phyloP scores from a whole-genome alignment of 352 stramenopile species.

The Phytophthora cryptogea region DNA sequence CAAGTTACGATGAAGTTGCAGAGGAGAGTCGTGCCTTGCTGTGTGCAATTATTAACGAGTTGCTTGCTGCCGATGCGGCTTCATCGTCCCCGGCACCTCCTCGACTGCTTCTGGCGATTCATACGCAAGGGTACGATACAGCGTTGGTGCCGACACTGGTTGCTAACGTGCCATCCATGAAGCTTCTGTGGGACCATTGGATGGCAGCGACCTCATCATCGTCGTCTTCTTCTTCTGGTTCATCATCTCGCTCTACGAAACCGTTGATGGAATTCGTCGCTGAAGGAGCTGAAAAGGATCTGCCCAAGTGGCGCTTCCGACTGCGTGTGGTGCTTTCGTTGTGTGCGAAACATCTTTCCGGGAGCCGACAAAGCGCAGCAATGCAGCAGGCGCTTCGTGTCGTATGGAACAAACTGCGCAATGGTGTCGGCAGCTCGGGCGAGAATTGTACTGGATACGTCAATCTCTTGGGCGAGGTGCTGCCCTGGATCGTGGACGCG shows the following conservation, averaged over 20 bases:
- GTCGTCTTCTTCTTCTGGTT: conserved; percentile 12
- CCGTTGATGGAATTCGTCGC: conserved; percentile 58
- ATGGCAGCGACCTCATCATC: conserved; percentile 36
- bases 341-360: conserved; percentile 46
- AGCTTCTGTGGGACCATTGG: conserved; percentile 60
- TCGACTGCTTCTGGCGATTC: conserved; percentile 45
- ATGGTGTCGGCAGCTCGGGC: conserved; percentile 35
- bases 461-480: conserved; percentile 46
- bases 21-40: conserved; percentile 31
- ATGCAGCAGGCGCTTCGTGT: conserved; percentile 61
- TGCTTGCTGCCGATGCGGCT: conserved; percentile 38
- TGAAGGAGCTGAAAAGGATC: conserved; percentile 51
- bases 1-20: conserved; percentile 16
- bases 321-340: conserved; percentile 57
- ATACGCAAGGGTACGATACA: conserved; percentile 55
- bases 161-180: conserved; percentile 42
- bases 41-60: conserved; percentile 39
- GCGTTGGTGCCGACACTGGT: conserved; percentile 41
- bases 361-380: conserved; percentile 36
- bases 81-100: conserved; percentile 23
- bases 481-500: conserved; percentile 52
- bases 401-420: conserved; percentile 61
- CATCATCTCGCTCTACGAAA: conserved; percentile 41
- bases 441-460: conserved; percentile 31
- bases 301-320: conserved; percentile 58